Base-by-base conservation (phyloP, 2,329 filamentous ascomycete species). In the Cytospora mali region DNA sequence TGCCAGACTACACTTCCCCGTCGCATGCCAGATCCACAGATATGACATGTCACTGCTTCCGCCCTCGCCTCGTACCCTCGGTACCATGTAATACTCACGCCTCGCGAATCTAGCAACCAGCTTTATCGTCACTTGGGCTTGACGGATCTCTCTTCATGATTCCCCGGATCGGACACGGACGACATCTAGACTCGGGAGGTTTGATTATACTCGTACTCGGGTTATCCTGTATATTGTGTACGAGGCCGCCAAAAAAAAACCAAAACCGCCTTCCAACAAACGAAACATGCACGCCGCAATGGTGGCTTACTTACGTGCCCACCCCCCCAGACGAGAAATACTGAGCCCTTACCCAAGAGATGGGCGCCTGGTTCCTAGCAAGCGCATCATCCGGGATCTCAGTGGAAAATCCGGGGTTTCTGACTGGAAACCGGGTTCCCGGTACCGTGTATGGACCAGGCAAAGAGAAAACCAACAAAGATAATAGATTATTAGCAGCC, bases 1-100 rank as follows among this genome's bases (percentile, higher is more conserved):
- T 35, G 33, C 35, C 27, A 27, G 9, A n/a, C 6, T 52, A 56
- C 52, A 51, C 35, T 53, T 64, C 52, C 51, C 62, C 59, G 62
- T 50, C 42, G 59, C 51, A 58, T 56, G 61, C 42, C 55, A 64
- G 62, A 64, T 64, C 62, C 56, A 51, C n/a, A 18, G 39, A 59
- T 51, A 10, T 62, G 62, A 64, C 51, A 27, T 62, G 62, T 64
- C 62, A 64, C 27, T 31, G 62, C 29, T 54, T 35, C 33, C 18
- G 18, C 39, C n/a, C 18, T 42, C 39, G 39, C 33, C 48, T 48
- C 33, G 55, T 53, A 61, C 53, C 51, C 48, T 53, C 50, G 21
- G n/a, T 27, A 46, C 46, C 42, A 27, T 39, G 50, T 48, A 33
- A 52, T 42, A 33, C 52, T 55, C 49, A 46, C 53, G 42, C 56